These are phyloP conservation scores for Vigna radiata DNA, from an alignment of 306 rosid species.

Conservation along the genomic window DNA sequence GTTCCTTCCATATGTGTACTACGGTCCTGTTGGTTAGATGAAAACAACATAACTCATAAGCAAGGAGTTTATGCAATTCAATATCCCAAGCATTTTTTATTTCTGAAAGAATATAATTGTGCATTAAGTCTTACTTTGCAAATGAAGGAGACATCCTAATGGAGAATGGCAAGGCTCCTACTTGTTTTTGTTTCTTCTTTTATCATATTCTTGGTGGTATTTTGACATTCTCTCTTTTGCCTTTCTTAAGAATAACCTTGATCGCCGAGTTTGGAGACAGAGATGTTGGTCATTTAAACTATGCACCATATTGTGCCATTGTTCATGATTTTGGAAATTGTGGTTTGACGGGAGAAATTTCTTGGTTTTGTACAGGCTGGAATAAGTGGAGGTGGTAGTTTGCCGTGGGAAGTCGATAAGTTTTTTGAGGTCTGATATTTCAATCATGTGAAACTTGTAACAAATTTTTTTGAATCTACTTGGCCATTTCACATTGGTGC, in stretches of 20 bases:
- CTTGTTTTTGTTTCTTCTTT: background rate
- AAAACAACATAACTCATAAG: no score
- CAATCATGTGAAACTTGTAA: conserved; percentile 5
- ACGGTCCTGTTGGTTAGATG: no score
- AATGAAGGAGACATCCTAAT: background rate
- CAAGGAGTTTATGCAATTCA: no score
- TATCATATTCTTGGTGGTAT: background rate
- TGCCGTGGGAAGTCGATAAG: conserved; percentile 73
- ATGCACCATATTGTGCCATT: conserved; percentile 13
- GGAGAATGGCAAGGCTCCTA: background rate
- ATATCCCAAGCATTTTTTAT: no score
- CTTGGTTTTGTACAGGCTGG: conserved; percentile 76
- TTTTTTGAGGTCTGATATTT: conserved; percentile 83
- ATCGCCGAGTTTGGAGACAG: background rate
- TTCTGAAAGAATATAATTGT: no score
- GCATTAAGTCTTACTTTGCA: no score
- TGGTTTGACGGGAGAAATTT: conserved; percentile 43
- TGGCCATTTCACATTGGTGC: background rate
- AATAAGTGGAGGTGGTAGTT: conserved; percentile 93
- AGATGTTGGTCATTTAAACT: conserved; percentile 19
- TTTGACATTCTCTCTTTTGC: background rate
- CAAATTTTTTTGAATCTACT: background rate
- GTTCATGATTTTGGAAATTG: conserved; percentile 36
- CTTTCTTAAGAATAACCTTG: background rate
- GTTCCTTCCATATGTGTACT: no score